Evolutionary conservation across 1,284 basidiomycete genomes (phyloP), one percentile per base, ranked within the genome.

Genomic region (Apiotrichum veenhuisii): DNA sequence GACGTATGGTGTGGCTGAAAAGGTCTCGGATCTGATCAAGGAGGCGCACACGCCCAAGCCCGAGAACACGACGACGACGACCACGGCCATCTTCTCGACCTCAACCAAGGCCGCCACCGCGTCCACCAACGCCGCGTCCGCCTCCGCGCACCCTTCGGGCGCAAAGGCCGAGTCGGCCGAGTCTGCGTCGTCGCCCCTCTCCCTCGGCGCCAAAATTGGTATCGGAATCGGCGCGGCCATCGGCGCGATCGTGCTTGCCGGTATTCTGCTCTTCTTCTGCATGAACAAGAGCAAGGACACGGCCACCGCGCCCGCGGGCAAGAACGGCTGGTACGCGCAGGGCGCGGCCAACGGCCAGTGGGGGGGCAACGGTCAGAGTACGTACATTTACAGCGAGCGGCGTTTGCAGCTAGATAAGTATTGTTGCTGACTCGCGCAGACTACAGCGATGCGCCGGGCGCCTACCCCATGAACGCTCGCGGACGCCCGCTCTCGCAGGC

Each of bases 1-100:
- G 10, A 82, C 83, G 1, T 91, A 87, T 67, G 88, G 85, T 34
- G 76, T 88, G 41, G 86, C 85, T 5, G 86, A 89, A 74, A 83
- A 83, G 68, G 86, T 82, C 1, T 80, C 85, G 5, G 80, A 81
- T 42, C 78, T 88, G 54, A 84, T 88, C 71, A 81, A 82, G 68
- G 10, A 30, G 30, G 30, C 30, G 12, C 30, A 30, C 30, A 30
- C 30, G 30, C 30, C 11, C 15, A n/a, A n/a, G n/a, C 43, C 50
- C 52, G 27, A 37, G 46, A 20, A 38, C 33, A n/a, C 9, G n/a
- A 8, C 50, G 27, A 37, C 34, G 11, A 33, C 51, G 9, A 40
- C 22, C 2, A n/a, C 27, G 18, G 10, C 50, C 5, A 3, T 27
- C 14, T 5, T 23, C 15, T 44, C 58, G 25, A 30, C 50, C 11